Conservation (phyloP, 2,329 filamentous ascomycete species). For the Trichoderma afroharzianum region DNA sequence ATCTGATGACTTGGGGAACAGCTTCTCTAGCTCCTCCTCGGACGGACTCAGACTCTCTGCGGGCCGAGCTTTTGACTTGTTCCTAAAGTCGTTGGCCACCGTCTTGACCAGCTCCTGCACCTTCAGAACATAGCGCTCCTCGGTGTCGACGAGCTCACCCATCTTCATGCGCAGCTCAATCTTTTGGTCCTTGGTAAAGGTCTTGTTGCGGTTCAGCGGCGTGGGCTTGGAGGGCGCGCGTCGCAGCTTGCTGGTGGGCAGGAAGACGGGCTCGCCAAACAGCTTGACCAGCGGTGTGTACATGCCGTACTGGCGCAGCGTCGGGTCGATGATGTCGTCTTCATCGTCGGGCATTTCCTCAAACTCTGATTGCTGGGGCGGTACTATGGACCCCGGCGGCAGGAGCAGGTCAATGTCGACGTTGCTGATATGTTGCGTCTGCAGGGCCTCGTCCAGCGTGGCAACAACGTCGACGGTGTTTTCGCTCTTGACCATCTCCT, state of each 20-base stretch:
- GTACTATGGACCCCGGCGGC: conserved; percentile 71
- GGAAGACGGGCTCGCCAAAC: conserved; percentile 79
- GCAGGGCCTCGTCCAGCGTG: conserved; percentile 70
- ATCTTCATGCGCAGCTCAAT: conserved; percentile 82
- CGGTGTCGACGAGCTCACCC: conserved; percentile 85
- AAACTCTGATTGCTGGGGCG: conserved; percentile 56
- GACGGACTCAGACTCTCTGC: conserved; percentile 66
- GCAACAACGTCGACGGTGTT: conserved; percentile 69
- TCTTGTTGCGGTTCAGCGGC: conserved; percentile 71
- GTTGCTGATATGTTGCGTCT: conserved; percentile 78
- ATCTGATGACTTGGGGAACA: conserved; percentile 80
- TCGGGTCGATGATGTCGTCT: conserved; percentile 63
- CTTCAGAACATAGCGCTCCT: conserved; percentile 90
- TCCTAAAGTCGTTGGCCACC: conserved; percentile 75
- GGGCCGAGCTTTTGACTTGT: conserved; percentile 58
- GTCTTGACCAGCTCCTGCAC: conserved; percentile 77
- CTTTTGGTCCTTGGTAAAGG: conserved; percentile 78
- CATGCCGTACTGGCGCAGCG: conserved; percentile 66
- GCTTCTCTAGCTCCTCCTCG: conserved; percentile 65
- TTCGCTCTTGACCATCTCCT: conserved; percentile 78
- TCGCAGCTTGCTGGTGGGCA: conserved; percentile 80
- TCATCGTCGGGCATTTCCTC: conserved; percentile 60
- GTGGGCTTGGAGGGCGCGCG: conserved; percentile 85
- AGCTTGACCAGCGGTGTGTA: conserved; percentile 74
- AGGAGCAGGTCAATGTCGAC: conserved; percentile 84